phyloP scores from a whole-genome alignment of 495 filamentous ascomycete species.

The Penicillium malachiteum region DNA sequence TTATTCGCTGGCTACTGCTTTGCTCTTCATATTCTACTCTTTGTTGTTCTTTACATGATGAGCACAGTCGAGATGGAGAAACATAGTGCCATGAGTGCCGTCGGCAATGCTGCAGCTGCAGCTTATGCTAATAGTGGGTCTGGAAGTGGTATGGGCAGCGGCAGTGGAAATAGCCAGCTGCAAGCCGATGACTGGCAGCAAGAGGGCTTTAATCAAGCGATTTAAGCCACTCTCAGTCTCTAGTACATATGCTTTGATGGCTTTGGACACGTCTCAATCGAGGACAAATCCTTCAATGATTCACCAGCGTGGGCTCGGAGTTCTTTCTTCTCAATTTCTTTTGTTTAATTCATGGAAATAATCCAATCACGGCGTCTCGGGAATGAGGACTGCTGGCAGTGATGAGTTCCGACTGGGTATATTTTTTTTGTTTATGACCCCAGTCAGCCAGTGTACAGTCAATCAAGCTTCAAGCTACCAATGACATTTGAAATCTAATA shows the following conservation, averaged over 20 bases:
- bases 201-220: conserved; percentile 51
- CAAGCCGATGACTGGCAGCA: conserved; percentile 61
- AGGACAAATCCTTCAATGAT: conserved; percentile 7
- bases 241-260: neutral
- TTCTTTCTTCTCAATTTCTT: conserved; percentile 11
- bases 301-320: conserved; percentile 22
- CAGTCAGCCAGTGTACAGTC: conserved; percentile 14
- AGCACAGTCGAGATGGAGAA: conserved; percentile 62
- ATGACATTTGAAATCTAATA: neutral
- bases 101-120: conserved; percentile 42
- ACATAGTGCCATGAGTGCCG: conserved; percentile 48
- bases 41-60: conserved; percentile 81
- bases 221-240: conserved; percentile 12
- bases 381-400: conserved; percentile 9
- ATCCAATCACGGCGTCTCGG: conserved; percentile 18
- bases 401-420: conserved; percentile 1
- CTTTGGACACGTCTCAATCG: neutral
- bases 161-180: conserved; percentile 33
- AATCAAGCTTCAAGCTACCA: neutral
- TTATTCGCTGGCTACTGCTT: conserved; percentile 95
- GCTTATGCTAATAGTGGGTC: conserved; percentile 35
- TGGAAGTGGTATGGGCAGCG: conserved; percentile 33
- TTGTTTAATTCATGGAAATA: conserved; percentile 13
- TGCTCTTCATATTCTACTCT: conserved; percentile 81
- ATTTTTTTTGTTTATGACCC: conserved; percentile 11